A percentile compares a stretch with the other conserved stretches of the same genome.
These are phyloP conservation scores for Narthecium ossifragum DNA, from an alignment of 106 monocot genomes.

Conservation along the genomic window DNA sequence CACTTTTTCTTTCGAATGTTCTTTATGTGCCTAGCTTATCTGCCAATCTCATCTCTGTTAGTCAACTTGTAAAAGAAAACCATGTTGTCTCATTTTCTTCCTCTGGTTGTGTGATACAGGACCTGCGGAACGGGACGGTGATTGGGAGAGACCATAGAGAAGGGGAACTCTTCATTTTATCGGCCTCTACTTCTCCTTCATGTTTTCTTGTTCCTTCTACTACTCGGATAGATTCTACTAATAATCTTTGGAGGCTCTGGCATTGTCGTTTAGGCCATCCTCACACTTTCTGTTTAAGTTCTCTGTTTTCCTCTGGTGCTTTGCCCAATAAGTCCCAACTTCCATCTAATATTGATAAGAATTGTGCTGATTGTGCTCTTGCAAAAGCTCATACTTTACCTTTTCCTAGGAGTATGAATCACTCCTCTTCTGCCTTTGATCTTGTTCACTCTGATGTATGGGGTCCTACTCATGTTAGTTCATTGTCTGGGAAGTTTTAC, in stretches of 20 bases:
- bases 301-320: background rate
- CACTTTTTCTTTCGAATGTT: conserved; percentile 7
- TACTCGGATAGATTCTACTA: background rate
- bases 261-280: background rate
- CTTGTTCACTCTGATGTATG: too few relatives aligned
- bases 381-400: conserved; percentile 8
- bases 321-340: too few relatives aligned
- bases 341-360: too few relatives aligned
- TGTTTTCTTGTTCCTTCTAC: background rate
- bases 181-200: background rate
- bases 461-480: background rate
- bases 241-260: background rate
- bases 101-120: conserved; percentile 8
- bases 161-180: conserved; percentile 1
- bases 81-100: background rate
- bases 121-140: conserved; percentile 9
- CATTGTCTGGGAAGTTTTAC: conserved; percentile 1
- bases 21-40: conserved; percentile 9
- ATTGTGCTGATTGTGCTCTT: conserved; percentile 2
- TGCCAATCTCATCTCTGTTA: background rate
- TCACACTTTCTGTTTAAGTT: conserved; percentile 1
- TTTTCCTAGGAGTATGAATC: too few relatives aligned
- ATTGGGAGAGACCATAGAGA: conserved; percentile 1
- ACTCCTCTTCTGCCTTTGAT: too few relatives aligned
- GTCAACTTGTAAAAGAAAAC: conserved; percentile 4